Evolutionary conservation across 2,329 filamentous ascomycete genomes (phyloP).

Genomic region (Drechslera avenae): DNA sequence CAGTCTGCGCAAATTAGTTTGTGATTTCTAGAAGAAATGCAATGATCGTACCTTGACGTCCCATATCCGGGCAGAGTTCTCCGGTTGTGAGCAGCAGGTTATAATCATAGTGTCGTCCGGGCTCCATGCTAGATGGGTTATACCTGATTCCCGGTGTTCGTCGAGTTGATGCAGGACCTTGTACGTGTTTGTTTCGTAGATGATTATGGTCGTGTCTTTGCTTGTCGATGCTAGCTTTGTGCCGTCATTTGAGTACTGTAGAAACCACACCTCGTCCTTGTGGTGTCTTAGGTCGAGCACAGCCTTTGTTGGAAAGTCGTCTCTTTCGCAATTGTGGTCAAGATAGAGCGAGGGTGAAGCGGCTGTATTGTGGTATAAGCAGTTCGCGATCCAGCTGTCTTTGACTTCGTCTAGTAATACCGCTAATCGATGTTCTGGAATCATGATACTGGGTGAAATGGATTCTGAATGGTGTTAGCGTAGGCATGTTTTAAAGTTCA

Average conservation of each 20-base stretch:
- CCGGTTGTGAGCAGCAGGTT: slow-evolving; percentile 71
- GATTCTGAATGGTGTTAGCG: slow-evolving; percentile 62
- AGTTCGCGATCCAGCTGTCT: slow-evolving; percentile 78
- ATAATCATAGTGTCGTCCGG: slow-evolving; percentile 87
- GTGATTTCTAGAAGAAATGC: not conserved
- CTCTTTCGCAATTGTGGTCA: slow-evolving; percentile 82
- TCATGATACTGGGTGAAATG: slow-evolving; percentile 95
- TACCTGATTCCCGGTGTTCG: slow-evolving; percentile 70
- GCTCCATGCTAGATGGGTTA: slow-evolving; percentile 87
- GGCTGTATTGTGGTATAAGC: slow-evolving; percentile 85
- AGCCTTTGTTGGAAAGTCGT: slow-evolving; percentile 76
- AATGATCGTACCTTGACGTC: slow-evolving; percentile 52
- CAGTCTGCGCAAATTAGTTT: slow-evolving; percentile 30
- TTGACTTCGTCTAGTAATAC: slow-evolving; percentile 83
- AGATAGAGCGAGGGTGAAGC: slow-evolving; percentile 82
- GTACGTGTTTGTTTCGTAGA: slow-evolving; percentile 80
- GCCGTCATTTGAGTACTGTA: slow-evolving; percentile 89
- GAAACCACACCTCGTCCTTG: slow-evolving; percentile 85
- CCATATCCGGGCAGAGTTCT: slow-evolving; percentile 77
- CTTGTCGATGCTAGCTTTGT: slow-evolving; percentile 81
- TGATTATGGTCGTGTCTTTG: slow-evolving; percentile 72
- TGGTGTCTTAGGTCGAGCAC: slow-evolving; percentile 74
- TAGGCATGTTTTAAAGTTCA: not conserved
- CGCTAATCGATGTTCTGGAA: slow-evolving; percentile 87
- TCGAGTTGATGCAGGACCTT: slow-evolving; percentile 65